These are phyloP conservation scores for Scolecobasidium constrictum DNA, from an alignment of 2,329 filamentous ascomycete species.

Conservation along the genomic window DNA sequence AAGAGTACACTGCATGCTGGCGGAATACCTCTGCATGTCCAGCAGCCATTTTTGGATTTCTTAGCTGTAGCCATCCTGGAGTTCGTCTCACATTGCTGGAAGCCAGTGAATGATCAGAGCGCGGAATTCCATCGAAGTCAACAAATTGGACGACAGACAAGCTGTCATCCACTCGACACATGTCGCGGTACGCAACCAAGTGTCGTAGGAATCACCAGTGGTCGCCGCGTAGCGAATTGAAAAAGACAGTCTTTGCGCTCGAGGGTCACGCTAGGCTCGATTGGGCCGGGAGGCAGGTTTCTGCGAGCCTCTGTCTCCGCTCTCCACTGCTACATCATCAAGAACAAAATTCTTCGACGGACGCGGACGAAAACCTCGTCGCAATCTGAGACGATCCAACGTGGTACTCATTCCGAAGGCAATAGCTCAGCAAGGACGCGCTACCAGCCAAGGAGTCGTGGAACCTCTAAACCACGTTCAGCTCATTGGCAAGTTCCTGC, in stretches of 20 bases:
- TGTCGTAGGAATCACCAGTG: too few species aligned
- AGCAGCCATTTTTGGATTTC: neutral
- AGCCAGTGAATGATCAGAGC: neutral
- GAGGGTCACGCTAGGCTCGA: too few species aligned
- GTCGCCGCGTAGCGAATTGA: too few species aligned
- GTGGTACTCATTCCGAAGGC: neutral
- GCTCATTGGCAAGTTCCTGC: neutral
- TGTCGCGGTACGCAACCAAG: too few species aligned
- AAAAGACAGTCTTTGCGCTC: too few species aligned
- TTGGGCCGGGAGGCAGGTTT: too few species aligned
- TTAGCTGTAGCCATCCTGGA: neutral
- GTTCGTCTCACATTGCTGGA: neutral
- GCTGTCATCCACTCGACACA: neutral
- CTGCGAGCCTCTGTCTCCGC: too few species aligned
- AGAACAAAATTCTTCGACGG: too few species aligned
- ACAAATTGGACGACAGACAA: neutral
- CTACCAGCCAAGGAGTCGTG: neutral
- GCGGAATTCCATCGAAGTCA: neutral
- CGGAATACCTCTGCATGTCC: neutral
- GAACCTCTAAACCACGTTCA: neutral
- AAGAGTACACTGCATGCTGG: neutral
- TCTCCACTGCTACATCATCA: too few species aligned
- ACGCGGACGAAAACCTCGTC: too few species aligned
- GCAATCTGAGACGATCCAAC: neutral
- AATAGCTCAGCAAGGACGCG: neutral